Evolutionary conservation across 2,329 filamentous ascomycete species (phyloP), one percentile per base, ranked within the genome.

Genomic region (Cercospora citrullina): DNA sequence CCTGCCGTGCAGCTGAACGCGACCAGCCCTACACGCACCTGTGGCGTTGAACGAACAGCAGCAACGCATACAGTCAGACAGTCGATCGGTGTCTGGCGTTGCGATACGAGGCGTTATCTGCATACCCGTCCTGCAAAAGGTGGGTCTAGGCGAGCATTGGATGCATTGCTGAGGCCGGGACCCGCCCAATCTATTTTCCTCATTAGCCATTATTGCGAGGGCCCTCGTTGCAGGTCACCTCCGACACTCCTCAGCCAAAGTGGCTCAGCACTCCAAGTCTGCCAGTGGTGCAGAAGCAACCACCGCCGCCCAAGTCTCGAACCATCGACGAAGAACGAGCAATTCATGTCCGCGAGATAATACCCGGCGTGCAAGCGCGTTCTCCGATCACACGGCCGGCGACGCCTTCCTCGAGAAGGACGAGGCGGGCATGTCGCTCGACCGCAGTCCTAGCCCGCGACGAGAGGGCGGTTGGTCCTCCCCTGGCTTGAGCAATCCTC

Each of bases 401-500:
- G 64, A 67, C 66, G 53, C 16, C 48, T 53, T 53, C 21, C 48
- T 26, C 18, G 74, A 76, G 66, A 72, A 72, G 58, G 67, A 72
- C 67, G 71, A 72, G 60, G 63, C 64, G 60, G 67, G 69, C 55
- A 97, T 97, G 94, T 91, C 91, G 73, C 83, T 94, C 71, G 95
- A 93, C 73, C 89, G 93, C 81, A 96, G 92, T 77, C 92, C 94
- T 61, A 97, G 93, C 65, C 94, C 94, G 70, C 87, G 89, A 71
- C 90, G 89, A 69, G 91, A 91, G 75, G 93, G 92, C 77, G 93
- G 93, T 74, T 97, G 94, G 94, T 81, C 93, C 91, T 65, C 92
- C 90, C 71, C 85, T 92, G 77, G 92, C 68, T 85, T 96, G 75
- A 90, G 88, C 76, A 89, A 91, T 69, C 89, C 87, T 72, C 83